These are phyloP conservation scores for Magnusiomyces ingens DNA, from an alignment of 1,139 yeast genomes.

Conservation along the genomic window DNA sequence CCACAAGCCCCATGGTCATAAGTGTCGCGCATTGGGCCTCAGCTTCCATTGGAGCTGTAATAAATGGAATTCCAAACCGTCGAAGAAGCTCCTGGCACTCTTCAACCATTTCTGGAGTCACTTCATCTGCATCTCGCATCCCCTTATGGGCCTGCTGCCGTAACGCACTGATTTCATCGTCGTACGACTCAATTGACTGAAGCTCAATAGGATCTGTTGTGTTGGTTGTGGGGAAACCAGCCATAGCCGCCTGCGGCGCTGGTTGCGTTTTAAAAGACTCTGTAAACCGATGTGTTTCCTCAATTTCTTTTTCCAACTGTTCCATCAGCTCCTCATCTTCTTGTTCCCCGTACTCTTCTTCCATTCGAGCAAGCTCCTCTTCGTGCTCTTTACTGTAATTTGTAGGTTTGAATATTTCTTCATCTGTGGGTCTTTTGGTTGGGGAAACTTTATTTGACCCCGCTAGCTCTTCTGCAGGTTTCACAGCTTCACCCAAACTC, in stretches of 20 bases:
- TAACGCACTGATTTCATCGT: conserved; percentile 47
- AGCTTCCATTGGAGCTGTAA: conserved; percentile 97
- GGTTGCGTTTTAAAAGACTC: conserved; percentile 36
- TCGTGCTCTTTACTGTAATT: conserved; percentile 17
- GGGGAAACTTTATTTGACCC: too few species aligned
- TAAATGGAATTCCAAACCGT: conserved; percentile 85
- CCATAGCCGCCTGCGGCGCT: neutral
- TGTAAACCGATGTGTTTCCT: conserved; percentile 62
- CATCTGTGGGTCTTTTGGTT: too few species aligned
- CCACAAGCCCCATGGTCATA: conserved; percentile 60
- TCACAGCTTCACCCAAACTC: too few species aligned
- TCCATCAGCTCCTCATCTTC: conserved; percentile 64
- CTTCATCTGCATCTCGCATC: conserved; percentile 85
- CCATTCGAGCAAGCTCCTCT: conserved; percentile 28
- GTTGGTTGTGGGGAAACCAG: neutral
- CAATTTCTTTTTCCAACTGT: conserved; percentile 61
- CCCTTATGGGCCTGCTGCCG: conserved; percentile 53
- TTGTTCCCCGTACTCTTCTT: conserved; percentile 51
- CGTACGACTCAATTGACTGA: conserved; percentile 36
- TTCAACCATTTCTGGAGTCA: conserved; percentile 73
- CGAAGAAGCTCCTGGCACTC: conserved; percentile 85
- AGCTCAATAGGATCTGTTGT: neutral
- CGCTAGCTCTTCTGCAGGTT: too few species aligned
- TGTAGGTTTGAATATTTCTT: neutral
- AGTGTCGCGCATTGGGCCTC: conserved; percentile 96